Conservation (phyloP, 306 rosid genomes). For the Vicia sativa region DNA sequence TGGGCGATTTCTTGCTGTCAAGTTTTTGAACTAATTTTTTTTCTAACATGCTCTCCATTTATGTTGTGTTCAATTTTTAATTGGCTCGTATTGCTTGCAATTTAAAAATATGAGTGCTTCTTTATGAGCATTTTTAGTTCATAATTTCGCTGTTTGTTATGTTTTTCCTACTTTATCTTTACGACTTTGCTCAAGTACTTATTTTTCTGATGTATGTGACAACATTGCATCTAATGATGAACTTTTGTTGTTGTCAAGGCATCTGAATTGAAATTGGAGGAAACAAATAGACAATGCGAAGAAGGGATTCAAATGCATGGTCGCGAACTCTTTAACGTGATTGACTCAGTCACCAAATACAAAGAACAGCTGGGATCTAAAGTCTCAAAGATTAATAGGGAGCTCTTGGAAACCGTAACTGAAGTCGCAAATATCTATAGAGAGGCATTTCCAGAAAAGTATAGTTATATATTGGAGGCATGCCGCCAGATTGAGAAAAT, state of each 20-base stretch:
- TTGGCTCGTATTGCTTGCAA: no score
- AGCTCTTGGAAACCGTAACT: conserved; percentile 60
- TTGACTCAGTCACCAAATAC: conserved; percentile 63
- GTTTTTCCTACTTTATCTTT: not conserved
- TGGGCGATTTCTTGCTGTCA: not conserved
- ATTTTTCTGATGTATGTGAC: conserved; percentile 23
- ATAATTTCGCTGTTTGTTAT: no score
- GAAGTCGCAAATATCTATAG: conserved; percentile 53
- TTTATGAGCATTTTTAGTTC: not conserved
- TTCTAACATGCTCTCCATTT: not conserved
- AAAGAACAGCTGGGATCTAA: conserved; percentile 61
- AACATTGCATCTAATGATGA: conserved; percentile 18
- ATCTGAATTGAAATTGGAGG: conserved; percentile 66
- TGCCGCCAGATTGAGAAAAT: not conserved
- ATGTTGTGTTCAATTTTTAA: no score
- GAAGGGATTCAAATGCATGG: conserved; percentile 59
- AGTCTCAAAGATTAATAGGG: conserved; percentile 61
- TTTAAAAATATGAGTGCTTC: not conserved
- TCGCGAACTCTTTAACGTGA: conserved; percentile 53
- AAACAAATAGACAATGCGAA: conserved; percentile 59
- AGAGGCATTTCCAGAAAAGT: conserved; percentile 1
- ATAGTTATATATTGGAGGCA: conserved; percentile 1
- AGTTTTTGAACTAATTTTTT: conserved; percentile 10
- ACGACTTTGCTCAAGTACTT: no score
- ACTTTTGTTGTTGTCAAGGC: conserved; percentile 49